Evolutionary conservation across 805 yeast genomes (phyloP), one percentile per base, ranked within the genome.

Genomic region (Komagataella populi): DNA sequence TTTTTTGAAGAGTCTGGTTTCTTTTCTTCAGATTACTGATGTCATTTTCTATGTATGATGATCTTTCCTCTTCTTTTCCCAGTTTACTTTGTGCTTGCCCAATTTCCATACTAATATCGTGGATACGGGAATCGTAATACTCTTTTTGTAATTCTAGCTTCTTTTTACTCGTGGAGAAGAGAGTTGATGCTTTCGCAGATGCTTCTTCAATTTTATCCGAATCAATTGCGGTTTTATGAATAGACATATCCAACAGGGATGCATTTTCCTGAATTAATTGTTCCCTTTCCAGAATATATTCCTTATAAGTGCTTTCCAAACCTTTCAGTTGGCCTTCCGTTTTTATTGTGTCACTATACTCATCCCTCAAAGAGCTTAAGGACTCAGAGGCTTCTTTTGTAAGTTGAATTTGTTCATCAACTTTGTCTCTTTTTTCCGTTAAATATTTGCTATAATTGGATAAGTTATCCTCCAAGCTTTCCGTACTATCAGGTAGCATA

Each of bases 311-410:
- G 12, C 59, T 63, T 45, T 58, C 52, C 8, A 58, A 53, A 2
- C 66, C 76, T 50, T 70, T 68, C 47, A 82, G 63, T 49, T 77
- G 73, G 4, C 91, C 95, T 55, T 78, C 80, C 49, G 67, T 58
- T 36, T 78, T 66, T 1, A 76, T 72, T 6, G 71, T 60, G 1
- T 59, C 53, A 53, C 70, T 71, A 44, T 68, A 68, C 1, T 63
- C 56, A 1, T 54, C 52, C 55, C 80, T 69, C 2, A 60, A 44
- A 0, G n/a, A 6, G 1, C 23, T 30, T 20, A 68, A 23, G 54
- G 56, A 6, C 53, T 48, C 18, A 8, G 43, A 24, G 30, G 22
- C 18, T 12, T 14, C 30, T 14, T 47, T 24, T n/a, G 20, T 18
- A 16, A 47, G 45, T 24, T 47, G 16, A 7, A 20, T 2, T 36